Evolutionary conservation across 331 rosid genomes (phyloP).

Genomic region (Prunus yedoensis): DNA sequence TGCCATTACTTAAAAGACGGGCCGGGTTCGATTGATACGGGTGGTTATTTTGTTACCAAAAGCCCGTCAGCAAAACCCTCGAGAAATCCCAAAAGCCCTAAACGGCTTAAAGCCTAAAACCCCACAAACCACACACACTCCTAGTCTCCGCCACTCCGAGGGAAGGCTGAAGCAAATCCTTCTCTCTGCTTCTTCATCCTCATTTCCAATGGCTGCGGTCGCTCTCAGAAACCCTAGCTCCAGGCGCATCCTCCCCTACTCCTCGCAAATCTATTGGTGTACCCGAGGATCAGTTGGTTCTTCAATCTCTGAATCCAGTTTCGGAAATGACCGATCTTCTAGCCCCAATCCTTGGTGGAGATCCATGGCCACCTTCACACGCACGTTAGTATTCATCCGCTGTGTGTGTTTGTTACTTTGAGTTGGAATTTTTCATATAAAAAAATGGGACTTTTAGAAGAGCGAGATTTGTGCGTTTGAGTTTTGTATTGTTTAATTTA

Average conservation of each 20-base stretch:
- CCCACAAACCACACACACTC: slow-evolving; percentile 38
- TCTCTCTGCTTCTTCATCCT: not conserved
- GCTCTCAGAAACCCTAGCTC: slow-evolving; percentile 53
- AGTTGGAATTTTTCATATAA: not conserved
- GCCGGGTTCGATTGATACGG: not conserved
- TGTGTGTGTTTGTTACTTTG: not conserved
- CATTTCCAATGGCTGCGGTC: slow-evolving; percentile 54
- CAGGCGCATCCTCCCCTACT: slow-evolving; percentile 48
- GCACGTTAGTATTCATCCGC: slow-evolving; percentile 53
- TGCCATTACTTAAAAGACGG: not conserved
- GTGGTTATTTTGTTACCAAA: not conserved
- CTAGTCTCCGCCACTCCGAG: slow-evolving; percentile 30
- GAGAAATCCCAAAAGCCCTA: slow-evolving; percentile 43
- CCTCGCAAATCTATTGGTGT: slow-evolving; percentile 54
- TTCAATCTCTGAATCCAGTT: slow-evolving; percentile 36
- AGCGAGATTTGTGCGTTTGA: not conserved
- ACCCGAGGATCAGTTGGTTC: slow-evolving; percentile 46
- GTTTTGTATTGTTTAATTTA: not conserved
- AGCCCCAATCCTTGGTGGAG: slow-evolving; percentile 63
- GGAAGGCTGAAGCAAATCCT: slow-evolving; percentile 7
- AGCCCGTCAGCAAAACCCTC: slow-evolving; percentile 44
- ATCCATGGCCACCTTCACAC: slow-evolving; percentile 96
- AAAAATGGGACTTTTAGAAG: not conserved
- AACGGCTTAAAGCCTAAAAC: not conserved
- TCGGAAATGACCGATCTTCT: slow-evolving; percentile 42